Base-by-base conservation (phyloP, 345 rosid species). In the Kandelia obovata region DNA sequence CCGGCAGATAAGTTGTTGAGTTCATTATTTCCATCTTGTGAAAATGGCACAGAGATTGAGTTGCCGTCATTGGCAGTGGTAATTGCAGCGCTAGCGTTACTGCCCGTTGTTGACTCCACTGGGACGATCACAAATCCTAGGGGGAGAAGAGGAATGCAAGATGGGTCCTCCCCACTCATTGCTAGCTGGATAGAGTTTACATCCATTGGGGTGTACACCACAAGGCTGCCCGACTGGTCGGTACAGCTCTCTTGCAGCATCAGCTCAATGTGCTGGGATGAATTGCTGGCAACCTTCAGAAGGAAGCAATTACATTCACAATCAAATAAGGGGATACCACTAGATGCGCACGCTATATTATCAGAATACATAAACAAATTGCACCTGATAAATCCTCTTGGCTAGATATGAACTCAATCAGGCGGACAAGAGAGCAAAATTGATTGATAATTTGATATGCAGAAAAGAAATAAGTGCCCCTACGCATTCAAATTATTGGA, bases 221-320 rank as follows among this genome's bases (percentile, higher is more conserved):
- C 84, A 11, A 86, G 86, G 78, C 96, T 83, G 19, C 97, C 93
- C 5, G 96, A 91, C 69, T 83, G 77, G 71, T 95, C 96, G 0
- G 89, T 85, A 77, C 92, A 87, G 75, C 96, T 88, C 75, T 95
- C 99, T 78, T 89, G 99, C 26, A 95, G 87, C 87, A 95, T 80
- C 37, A 95, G 84, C 82, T 92, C 96, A 3, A 92, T 88, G 15
- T 89, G 79, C 58, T 93, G 97, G 25, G 93, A 87, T 60, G 96
- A 92, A 79, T 92, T 88, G 81, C 96, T 85, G 0, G 96, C 85
- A 26, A 89, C 96, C 96, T 89, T 6, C 31, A 56, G 28, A 56
- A 25, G 25, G 28, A 56, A 56, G 59, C 31, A 56, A 56, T 21
- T 25, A 10, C 1, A n/a, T 34, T 34, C 37, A 34, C 37, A 34